Conservation (phyloP, 1,284 basidiomycete species). For the Cystobasidiaceae sp. region DNA sequence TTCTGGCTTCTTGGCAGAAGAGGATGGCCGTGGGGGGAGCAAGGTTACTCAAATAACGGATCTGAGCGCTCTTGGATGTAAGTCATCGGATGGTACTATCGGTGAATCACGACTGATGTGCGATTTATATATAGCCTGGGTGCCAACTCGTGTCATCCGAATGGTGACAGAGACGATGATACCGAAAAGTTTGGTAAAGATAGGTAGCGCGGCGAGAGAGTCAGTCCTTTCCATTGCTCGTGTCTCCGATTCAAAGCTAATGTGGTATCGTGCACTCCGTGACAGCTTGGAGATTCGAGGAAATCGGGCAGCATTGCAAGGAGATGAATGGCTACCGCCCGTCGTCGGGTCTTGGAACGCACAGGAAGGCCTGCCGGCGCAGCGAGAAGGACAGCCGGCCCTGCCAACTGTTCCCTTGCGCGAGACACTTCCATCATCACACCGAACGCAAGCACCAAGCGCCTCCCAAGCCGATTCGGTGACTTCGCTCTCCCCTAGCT, state of each 20-base stretch:
- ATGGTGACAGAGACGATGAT: constrained; percentile 39
- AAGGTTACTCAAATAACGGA: constrained; percentile 38
- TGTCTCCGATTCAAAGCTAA: background rate
- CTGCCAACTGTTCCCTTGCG: background rate
- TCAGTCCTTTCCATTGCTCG: background rate
- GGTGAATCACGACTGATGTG: background rate
- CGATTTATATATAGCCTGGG: constrained; percentile 32
- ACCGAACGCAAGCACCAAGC: too few relatives aligned
- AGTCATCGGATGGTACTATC: background rate
- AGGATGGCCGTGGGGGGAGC: constrained; percentile 32
- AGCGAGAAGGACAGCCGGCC: background rate
- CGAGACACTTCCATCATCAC: background rate
- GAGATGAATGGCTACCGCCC: constrained; percentile 37
- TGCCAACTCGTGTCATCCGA: constrained; percentile 35
- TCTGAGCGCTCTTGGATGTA: constrained; percentile 36
- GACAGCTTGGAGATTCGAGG: constrained; percentile 1
- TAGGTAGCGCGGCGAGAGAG: constrained; percentile 33
- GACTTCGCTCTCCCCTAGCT: background rate
- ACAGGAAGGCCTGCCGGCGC: background rate
- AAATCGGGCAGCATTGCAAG: constrained; percentile 16
- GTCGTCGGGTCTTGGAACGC: constrained; percentile 32
- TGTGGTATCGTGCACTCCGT: background rate
- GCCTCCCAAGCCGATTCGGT: background rate
- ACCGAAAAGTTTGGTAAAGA: constrained; percentile 39
- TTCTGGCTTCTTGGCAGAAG: constrained; percentile 40